phyloP scores from a whole-genome alignment of 257 asterid species.

The Lycium ferocissimum region DNA sequence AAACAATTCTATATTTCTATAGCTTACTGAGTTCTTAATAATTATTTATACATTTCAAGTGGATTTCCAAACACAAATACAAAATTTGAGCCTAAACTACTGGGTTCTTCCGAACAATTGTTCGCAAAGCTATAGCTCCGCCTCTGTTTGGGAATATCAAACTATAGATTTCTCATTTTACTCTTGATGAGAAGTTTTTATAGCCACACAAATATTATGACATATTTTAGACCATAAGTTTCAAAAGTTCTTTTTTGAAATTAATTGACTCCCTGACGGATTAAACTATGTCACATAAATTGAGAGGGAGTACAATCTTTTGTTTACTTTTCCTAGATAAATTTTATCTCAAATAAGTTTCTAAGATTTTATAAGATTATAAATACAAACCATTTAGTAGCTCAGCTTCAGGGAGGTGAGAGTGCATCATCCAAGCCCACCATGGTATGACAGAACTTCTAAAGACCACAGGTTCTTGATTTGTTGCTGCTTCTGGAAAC shows the following conservation, averaged over 20 bases:
- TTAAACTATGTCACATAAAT: not conserved
- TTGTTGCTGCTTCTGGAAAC: slow-evolving; percentile 65
- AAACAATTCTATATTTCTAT: no score
- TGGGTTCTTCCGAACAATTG: no score
- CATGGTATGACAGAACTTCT: slow-evolving; percentile 68
- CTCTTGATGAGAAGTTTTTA: not conserved
- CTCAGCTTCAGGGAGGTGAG: slow-evolving; percentile 79
- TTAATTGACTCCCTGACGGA: not conserved
- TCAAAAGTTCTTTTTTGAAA: not conserved
- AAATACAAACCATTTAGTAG: slow-evolving; percentile 54
- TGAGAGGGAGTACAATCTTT: not conserved
- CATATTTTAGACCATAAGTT: not conserved
- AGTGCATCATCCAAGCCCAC: slow-evolving; percentile 80
- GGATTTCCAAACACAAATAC: no score
- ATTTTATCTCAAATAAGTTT: not conserved
- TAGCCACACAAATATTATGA: not conserved
- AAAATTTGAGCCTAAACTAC: no score
- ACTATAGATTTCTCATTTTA: not conserved
- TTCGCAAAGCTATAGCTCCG: no score
- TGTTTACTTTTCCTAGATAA: not conserved
- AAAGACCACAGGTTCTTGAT: slow-evolving; percentile 65
- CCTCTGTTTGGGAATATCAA: not conserved
- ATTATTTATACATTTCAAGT: no score
- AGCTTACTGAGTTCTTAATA: no score
- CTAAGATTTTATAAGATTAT: not conserved